A percentile compares a stretch with the other conserved stretches of the same genome.
Evolutionary conservation across 2,329 filamentous ascomycete species (phyloP).

Genomic region (Talaromyces verruculosus): DNA sequence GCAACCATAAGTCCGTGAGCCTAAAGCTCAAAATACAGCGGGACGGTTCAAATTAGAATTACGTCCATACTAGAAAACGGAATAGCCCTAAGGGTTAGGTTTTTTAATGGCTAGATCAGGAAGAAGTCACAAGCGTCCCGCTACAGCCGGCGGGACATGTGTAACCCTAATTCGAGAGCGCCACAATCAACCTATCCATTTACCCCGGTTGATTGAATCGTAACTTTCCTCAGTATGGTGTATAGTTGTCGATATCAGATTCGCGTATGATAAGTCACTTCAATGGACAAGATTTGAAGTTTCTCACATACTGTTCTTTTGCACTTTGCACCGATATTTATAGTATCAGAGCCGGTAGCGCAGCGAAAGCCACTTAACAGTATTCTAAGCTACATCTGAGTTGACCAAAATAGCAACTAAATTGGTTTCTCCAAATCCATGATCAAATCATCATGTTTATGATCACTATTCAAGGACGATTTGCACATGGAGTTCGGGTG

Average conservation of each 20-base stretch:
- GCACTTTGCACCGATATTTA: background rate
- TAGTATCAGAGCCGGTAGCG: background rate
- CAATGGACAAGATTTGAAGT: background rate
- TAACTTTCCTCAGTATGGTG: background rate
- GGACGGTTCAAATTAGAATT: background rate
- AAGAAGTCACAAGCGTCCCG: background rate
- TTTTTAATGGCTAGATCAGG: background rate
- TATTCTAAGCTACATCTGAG: background rate
- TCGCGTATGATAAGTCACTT: background rate
- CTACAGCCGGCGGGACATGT: background rate
- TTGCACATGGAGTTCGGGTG: background rate
- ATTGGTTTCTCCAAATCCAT: background rate
- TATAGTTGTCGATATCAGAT: background rate
- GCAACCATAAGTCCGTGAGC: background rate
- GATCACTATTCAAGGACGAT: background rate
- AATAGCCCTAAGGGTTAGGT: background rate
- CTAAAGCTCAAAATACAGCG: background rate
- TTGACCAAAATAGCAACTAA: background rate
- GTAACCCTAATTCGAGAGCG: background rate
- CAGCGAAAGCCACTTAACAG: background rate
- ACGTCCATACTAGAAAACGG: no score
- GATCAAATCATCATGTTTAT: background rate
- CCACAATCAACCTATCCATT: background rate
- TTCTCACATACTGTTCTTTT: background rate
- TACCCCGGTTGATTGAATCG: background rate